Evolutionary conservation across 306 rosid species (phyloP), one percentile per base, ranked within the genome.

Genomic region (Ormosia emarginata): DNA sequence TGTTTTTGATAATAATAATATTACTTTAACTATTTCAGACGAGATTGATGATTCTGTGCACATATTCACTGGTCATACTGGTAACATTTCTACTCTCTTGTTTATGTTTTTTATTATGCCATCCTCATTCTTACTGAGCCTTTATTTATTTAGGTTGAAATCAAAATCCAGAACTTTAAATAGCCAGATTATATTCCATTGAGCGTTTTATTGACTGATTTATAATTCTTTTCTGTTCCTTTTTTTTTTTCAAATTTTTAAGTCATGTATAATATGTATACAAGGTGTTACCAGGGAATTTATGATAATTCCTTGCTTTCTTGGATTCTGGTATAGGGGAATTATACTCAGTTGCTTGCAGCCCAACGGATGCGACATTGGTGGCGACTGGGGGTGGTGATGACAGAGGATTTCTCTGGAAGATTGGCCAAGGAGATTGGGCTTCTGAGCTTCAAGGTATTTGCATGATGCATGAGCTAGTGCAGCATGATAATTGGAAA

Each of bases 311-410:
- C 12, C 24, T 8, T n/a, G n/a, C n/a, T 84, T 79, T 59, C 34
- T 32, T 79, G 5, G 17, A 64, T 85, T 79, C 32, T 78, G 4
- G 44, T 44, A n/a, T 36, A 95, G 98, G 88, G 75, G 99, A 95
- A 66, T 70, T 95, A 62, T 95, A 93, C 77, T 29, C 97, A 0
- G 97, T 88, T 85, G 80, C 88, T 3, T 95, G 96, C 86, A 93
- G 96, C 90, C 97, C 99, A 36, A 86, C 84, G 14, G 95, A 93
- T 75, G 73, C 82, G 2, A 36, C 81, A 5, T 86, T 95, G 84
- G 99, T 95, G 78, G 96, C 96, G 6, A 92, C 99, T 1, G 99
- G 99, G 53, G 94, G 97, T 57, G 83, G 93, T 47, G 98, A 95
- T 86, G 97, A 95, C 79, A 89, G 47, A 83, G 99, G 97, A 29